Percentiles rank a stretch among this genome's conserved stretches.
Conservation (phyloP, 176 grass and related monocot genomes). For the Luzula sylvatica region DNA sequence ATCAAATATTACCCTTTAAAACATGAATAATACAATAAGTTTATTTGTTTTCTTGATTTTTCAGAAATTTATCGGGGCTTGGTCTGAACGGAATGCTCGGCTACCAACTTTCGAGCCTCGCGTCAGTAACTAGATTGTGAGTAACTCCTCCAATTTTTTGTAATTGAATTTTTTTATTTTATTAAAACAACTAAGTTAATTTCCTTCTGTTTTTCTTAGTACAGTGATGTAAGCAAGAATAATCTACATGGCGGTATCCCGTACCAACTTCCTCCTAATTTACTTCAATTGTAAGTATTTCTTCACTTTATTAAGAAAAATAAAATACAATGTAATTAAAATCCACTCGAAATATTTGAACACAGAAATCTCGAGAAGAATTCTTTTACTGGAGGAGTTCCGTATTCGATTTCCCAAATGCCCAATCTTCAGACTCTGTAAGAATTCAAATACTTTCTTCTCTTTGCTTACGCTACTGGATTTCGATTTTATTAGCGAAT, state of each 20-base stretch:
- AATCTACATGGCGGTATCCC: slow-evolving; percentile 77
- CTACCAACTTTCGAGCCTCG: slow-evolving; percentile 72
- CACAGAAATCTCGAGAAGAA: slow-evolving; percentile 72
- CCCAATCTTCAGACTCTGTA: slow-evolving; percentile 68
- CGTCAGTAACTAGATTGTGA: slow-evolving; percentile 96
- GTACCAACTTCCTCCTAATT: slow-evolving; percentile 85
- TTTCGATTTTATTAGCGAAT: slow-evolving; percentile 1
- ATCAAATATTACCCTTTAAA: too few relatives aligned
- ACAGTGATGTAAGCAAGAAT: slow-evolving; percentile 92
- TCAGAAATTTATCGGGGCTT: slow-evolving; percentile 67
- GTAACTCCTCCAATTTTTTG: slow-evolving; percentile 32
- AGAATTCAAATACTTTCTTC: slow-evolving; percentile 5
- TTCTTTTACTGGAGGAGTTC: slow-evolving; percentile 62
- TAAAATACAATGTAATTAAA: slow-evolving; percentile 8
- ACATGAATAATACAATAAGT: neutral
- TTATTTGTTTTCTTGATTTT: slow-evolving; percentile 20
- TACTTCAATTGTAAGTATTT: slow-evolving; percentile 56
- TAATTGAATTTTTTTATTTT: slow-evolving; percentile 5
- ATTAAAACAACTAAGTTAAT: slow-evolving; percentile 60
- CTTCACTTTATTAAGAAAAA: neutral
- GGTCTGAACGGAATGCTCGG: slow-evolving; percentile 57
- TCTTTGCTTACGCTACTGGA: neutral
- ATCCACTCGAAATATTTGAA: slow-evolving; percentile 7
- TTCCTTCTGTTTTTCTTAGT: slow-evolving; percentile 53
- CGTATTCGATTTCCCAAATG: slow-evolving; percentile 93